A percentile compares a stretch with the other conserved stretches of the same genome.
Conservation (phyloP, 2,329 filamentous ascomycete genomes). For the Aureobasidium sp. region DNA sequence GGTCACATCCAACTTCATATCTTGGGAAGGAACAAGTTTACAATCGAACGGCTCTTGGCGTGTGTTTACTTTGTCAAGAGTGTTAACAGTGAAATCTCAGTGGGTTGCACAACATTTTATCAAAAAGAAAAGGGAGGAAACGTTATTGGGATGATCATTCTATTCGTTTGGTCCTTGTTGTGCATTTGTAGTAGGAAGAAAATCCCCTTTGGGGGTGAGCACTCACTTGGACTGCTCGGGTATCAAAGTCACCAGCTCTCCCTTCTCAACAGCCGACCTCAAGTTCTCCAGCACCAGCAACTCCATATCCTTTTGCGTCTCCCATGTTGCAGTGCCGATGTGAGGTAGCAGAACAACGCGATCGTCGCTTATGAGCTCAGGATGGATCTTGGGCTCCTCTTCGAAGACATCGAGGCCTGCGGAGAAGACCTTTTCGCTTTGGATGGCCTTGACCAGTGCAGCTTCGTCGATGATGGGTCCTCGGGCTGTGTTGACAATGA, state of each 20-base stretch:
- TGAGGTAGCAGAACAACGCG: slow-evolving; percentile 50
- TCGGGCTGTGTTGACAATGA: slow-evolving; percentile 50
- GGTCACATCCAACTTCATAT: no score
- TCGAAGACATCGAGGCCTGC: slow-evolving; percentile 52
- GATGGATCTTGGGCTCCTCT: slow-evolving; percentile 46
- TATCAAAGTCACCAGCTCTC: slow-evolving; percentile 50
- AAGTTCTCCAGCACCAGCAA: slow-evolving; percentile 50
- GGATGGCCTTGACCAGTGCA: slow-evolving; percentile 44
- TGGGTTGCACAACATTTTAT: no score
- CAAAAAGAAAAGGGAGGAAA: no score
- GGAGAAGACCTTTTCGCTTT: slow-evolving; percentile 45
- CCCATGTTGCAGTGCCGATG: slow-evolving; percentile 50
- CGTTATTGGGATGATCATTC: neutral
- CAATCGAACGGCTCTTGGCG: no score
- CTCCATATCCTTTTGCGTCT: slow-evolving; percentile 56
- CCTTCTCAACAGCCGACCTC: slow-evolving; percentile 46
- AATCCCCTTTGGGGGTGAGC: neutral
- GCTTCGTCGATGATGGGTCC: slow-evolving; percentile 49
- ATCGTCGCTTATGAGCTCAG: slow-evolving; percentile 39
- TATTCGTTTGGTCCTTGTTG: neutral
- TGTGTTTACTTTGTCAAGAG: no score
- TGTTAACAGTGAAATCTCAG: no score
- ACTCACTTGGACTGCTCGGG: slow-evolving; percentile 46
- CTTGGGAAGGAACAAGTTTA: no score
- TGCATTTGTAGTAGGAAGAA: no score